These are phyloP conservation scores for Bombardia bombarda DNA, from an alignment of 495 filamentous ascomycete species.

Conservation along the genomic window DNA sequence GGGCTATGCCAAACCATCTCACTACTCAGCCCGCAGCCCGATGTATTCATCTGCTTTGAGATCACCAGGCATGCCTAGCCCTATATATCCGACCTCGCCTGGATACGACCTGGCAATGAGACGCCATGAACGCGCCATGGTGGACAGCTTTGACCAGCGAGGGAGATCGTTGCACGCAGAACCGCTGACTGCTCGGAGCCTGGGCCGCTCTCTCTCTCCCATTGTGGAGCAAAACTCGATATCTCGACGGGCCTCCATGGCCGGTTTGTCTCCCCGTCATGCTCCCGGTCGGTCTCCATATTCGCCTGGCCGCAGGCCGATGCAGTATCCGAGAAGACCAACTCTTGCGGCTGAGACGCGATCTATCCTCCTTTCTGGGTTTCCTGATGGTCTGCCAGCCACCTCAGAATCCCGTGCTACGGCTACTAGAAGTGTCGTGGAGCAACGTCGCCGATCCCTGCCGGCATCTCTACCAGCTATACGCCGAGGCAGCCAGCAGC, in stretches of 20 bases:
- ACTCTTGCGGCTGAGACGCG: slow-evolving; percentile 19
- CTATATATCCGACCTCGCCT: slow-evolving; percentile 26
- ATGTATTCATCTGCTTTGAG: slow-evolving; percentile 22
- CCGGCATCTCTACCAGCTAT: slow-evolving; percentile 2
- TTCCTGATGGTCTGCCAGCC: too few species aligned
- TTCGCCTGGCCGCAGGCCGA: background rate
- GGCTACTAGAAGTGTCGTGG: background rate
- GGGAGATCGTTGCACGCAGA: slow-evolving; percentile 8
- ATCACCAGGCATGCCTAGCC: slow-evolving; percentile 23
- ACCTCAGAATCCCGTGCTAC: background rate
- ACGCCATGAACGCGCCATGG: slow-evolving; percentile 30
- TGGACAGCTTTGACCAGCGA: slow-evolving; percentile 30
- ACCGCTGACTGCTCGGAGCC: slow-evolving; percentile 4
- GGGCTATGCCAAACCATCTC: slow-evolving; percentile 4
- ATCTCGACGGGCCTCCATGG: slow-evolving; percentile 9
- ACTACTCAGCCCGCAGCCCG: slow-evolving; percentile 16
- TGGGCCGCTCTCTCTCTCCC: slow-evolving; percentile 16
- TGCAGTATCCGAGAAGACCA: slow-evolving; percentile 8
- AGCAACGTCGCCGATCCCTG: slow-evolving; percentile 17
- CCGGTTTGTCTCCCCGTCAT: slow-evolving; percentile 6
- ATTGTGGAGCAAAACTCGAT: slow-evolving; percentile 15
- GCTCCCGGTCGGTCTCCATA: slow-evolving; percentile 7
- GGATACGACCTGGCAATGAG: slow-evolving; percentile 28
- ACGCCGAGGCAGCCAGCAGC: slow-evolving; percentile 10
- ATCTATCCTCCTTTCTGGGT: slow-evolving; percentile 21